Evolutionary conservation across 2,329 filamentous ascomycete species (phyloP), one percentile per base, ranked within the genome.

Genomic region (Aspergillus pseudoviridinutans): DNA sequence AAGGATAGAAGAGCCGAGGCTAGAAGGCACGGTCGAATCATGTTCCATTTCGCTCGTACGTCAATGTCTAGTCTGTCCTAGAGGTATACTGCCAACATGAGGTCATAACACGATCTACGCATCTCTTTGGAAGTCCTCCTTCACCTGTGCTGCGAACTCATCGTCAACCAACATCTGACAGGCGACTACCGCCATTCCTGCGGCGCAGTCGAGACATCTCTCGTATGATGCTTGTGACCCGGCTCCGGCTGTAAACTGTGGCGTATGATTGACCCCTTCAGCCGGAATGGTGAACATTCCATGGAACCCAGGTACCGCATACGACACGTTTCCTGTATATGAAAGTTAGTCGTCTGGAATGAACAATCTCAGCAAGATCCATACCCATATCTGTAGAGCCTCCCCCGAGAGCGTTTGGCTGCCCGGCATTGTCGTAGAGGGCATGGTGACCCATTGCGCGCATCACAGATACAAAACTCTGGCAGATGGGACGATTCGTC

Each of bases 191-290:
- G 68, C 68, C 67, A 71, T 71, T 1, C 69, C 69, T 9, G 67
- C 68, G 2, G 67, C 68, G 54, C 68, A 71, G 3, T 57, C 58
- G 4, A 70, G 57, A 0, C 79, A 74, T 49, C 77, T 73, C 28
- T 77, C 68, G 55, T 82, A 82, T 0, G 80, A 79, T 17, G 74
- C 73, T 25, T 70, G 72, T 0, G 79, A 83, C 3, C 81, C 81
- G 0, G 81, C 77, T 0, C 82, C 79, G 3, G 72, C 69, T 8
- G 81, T 79, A 61, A 84, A 87, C 0, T 79, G 77, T 0, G 79
- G 77, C 7, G 78, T 86, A 58, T 83, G 83, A 20, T 82, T 82
- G 0, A 80, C 78, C 1, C 76, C 76, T 2, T 75, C 73, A 2
- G 73, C 71, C 0, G 79, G 77, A 2, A 81, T 76, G 17, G 71